Evolutionary conservation across 169 alveolate genomes (phyloP).

Genomic region (Prorocentrum cordatum): DNA sequence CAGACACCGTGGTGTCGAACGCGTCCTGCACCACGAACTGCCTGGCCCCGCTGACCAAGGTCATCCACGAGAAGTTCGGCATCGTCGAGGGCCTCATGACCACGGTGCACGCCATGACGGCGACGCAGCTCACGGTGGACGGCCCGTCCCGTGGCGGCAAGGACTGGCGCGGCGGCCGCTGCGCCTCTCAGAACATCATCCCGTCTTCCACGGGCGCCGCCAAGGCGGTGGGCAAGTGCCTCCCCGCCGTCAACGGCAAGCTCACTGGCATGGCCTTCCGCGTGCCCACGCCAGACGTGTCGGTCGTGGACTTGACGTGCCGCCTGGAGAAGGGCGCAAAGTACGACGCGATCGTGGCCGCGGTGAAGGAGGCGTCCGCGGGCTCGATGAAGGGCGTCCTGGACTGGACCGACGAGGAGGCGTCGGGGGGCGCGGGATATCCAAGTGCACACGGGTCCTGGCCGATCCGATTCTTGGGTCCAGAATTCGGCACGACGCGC

Average conservation of each 20-base stretch:
- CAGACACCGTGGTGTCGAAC: conserved; percentile 79
- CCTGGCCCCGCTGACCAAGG: conserved; percentile 94
- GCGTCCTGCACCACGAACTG: conserved; percentile 96
- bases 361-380: conserved; percentile 79
- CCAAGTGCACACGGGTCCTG: no score
- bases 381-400: conserved; percentile 48
- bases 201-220: conserved; percentile 63
- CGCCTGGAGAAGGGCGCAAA: conserved; percentile 90
- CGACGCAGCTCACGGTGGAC: conserved; percentile 97
- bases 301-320: conserved; percentile 98
- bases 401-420: conserved; percentile 43
- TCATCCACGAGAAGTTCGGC: conserved; percentile 91
- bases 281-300: conserved; percentile 97
- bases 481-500: no score
- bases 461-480: no score
- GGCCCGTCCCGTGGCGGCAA: conserved; percentile 99
- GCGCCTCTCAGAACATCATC: conserved; percentile 32
- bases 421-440: no score
- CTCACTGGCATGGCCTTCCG: conserved; percentile 99
- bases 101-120: conserved; percentile 99
- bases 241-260: conserved; percentile 96
- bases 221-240: conserved; percentile 77
- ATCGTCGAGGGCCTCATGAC: conserved; percentile 98
- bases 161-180: conserved; percentile 67
- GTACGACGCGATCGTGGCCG: conserved; percentile 89